These are phyloP conservation scores for Geotrichum australiense DNA, from an alignment of 1,139 yeast genomes.

Conservation along the genomic window DNA sequence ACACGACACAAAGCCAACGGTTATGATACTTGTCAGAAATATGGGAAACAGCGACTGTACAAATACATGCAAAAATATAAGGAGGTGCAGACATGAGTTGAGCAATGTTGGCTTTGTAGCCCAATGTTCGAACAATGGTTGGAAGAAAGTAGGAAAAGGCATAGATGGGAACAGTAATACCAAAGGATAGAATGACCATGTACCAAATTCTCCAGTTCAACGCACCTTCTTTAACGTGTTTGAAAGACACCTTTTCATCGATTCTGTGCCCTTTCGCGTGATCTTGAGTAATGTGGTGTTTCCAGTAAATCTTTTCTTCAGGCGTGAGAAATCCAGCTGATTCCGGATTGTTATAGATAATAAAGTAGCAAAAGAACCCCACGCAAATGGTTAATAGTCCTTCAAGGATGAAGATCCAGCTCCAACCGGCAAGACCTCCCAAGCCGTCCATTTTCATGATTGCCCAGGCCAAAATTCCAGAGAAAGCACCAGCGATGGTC, in stretches of 20 bases:
- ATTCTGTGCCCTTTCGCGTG: slow-evolving; percentile 15
- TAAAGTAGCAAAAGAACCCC: slow-evolving; percentile 38
- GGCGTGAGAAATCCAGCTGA: slow-evolving; percentile 8
- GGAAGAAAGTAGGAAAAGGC: slow-evolving; percentile 30
- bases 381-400: slow-evolving; percentile 32
- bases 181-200: slow-evolving; percentile 16
- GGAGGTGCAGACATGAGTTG: slow-evolving; percentile 29
- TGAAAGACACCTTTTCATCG: slow-evolving; percentile 11
- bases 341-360: slow-evolving; percentile 11
- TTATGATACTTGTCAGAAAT: slow-evolving; percentile 12
- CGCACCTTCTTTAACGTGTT: slow-evolving; percentile 17
- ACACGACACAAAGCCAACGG: slow-evolving; percentile 5
- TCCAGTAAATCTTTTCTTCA: slow-evolving; percentile 14
- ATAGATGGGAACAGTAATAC: slow-evolving; percentile 19
- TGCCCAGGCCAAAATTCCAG: slow-evolving; percentile 32
- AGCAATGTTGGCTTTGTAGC: slow-evolving; percentile 30
- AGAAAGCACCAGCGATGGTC: slow-evolving; percentile 33
- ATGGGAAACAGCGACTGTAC: slow-evolving; percentile 7
- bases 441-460: slow-evolving; percentile 35
- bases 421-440: slow-evolving; percentile 35
- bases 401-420: slow-evolving; percentile 36
- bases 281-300: slow-evolving; percentile 15
- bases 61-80: slow-evolving; percentile 14
- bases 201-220: slow-evolving; percentile 21
- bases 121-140: slow-evolving; percentile 31